These are phyloP conservation scores for Aspergillus neotritici DNA, from an alignment of 2,329 filamentous ascomycete genomes.

Conservation along the genomic window DNA sequence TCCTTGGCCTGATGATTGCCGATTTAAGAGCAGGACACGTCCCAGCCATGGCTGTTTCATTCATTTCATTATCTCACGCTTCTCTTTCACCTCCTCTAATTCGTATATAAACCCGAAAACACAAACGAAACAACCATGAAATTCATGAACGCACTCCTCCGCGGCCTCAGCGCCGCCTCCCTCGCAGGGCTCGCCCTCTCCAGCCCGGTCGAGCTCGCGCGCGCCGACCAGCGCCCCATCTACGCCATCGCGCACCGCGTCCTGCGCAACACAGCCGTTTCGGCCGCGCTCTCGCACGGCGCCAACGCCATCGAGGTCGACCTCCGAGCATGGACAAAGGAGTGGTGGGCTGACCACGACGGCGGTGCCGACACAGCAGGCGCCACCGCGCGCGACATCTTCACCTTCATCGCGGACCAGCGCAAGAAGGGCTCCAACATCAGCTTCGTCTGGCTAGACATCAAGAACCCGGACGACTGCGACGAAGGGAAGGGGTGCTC, in stretches of 20 bases:
- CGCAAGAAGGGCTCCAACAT: conserved; percentile 7
- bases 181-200: too few species aligned
- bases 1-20: too few species aligned
- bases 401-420: conserved; percentile 11
- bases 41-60: too few species aligned
- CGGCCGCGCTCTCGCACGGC: conserved; percentile 12
- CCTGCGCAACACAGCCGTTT: conserved; percentile 6
- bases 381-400: conserved; percentile 5
- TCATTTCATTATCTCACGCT: too few species aligned
- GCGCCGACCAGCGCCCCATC: conserved; percentile 1
- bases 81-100: too few species aligned
- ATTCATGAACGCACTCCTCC: too few species aligned
- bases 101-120: too few species aligned
- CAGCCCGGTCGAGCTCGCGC: too few species aligned
- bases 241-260: conserved; percentile 40
- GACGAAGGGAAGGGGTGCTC: conserved; percentile 4
- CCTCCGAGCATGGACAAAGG: conserved; percentile 9
- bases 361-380: conserved; percentile 1
- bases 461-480: conserved; percentile 17
- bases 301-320: conserved; percentile 20
- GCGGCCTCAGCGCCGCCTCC: too few species aligned
- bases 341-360: conserved; percentile 19
- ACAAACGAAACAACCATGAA: too few species aligned
- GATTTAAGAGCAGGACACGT: too few species aligned
- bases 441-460: conserved; percentile 18